phyloP scores from a whole-genome alignment of 352 stramenopile genomes.

The Phytophthora megakarya region DNA sequence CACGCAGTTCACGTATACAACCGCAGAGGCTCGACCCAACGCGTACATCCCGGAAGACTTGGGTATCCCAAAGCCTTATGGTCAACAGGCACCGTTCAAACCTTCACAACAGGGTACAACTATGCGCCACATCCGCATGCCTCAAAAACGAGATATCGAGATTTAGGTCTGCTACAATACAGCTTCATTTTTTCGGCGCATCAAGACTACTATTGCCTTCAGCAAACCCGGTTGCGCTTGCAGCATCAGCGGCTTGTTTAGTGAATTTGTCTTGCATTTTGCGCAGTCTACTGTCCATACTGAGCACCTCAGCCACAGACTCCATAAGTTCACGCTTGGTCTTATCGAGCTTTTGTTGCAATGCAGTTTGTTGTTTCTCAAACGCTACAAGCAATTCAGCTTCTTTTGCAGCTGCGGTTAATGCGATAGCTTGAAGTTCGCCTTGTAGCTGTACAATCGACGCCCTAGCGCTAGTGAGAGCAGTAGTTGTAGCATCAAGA shows the following conservation, averaged over 20 bases:
- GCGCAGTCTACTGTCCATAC: constrained; percentile 61
- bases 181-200: constrained; percentile 8
- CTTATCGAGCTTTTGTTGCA: constrained; percentile 75
- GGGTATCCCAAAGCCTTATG: constrained; percentile 94
- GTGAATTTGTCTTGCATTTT: constrained; percentile 77
- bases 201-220: no score
- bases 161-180: constrained; percentile 59
- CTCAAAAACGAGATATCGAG: constrained; percentile 91
- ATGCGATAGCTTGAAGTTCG: constrained; percentile 17
- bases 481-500: constrained; percentile 44
- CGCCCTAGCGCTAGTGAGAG: constrained; percentile 38
- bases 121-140: constrained; percentile 92
- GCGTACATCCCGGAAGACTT: constrained; percentile 94
- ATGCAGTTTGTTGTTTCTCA: constrained; percentile 48
- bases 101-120: constrained; percentile 83
- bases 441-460: constrained; percentile 37
- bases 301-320: constrained; percentile 64
- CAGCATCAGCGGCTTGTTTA: constrained; percentile 34
- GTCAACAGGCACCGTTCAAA: constrained; percentile 92
- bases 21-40: constrained; percentile 91
- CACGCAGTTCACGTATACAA: constrained; percentile 85
- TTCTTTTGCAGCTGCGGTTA: constrained; percentile 42
- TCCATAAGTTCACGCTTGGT: constrained; percentile 79
- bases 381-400: constrained; percentile 44
- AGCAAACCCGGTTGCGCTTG: no score